Evolutionary conservation across 2,329 filamentous ascomycete species (phyloP).

Genomic region (Didymella sp.): DNA sequence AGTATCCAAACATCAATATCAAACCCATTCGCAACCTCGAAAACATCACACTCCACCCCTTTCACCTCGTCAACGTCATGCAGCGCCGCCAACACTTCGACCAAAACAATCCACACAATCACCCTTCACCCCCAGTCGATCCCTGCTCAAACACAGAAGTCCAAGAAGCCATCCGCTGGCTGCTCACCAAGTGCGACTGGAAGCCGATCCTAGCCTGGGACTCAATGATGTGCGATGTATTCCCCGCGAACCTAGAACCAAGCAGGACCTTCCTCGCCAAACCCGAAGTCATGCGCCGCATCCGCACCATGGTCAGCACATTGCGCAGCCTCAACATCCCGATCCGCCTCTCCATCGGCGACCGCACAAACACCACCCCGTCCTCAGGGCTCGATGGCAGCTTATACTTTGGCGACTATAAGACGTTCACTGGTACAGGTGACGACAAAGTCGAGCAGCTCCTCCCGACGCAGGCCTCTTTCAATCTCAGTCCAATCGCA

Average conservation of each 20-base stretch:
- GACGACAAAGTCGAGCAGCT: constrained; percentile 36
- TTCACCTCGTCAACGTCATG: constrained; percentile 46
- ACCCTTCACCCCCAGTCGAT: constrained; percentile 28
- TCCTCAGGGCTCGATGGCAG: constrained; percentile 42
- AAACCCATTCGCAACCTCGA: constrained; percentile 36
- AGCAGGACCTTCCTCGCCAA: constrained; percentile 41
- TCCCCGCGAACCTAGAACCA: constrained; percentile 45
- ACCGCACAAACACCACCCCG: constrained; percentile 34
- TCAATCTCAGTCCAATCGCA: constrained; percentile 43
- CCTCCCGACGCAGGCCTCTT: constrained; percentile 42
- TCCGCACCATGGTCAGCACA: constrained; percentile 40
- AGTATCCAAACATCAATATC: constrained; percentile 45
- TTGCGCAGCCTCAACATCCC: constrained; percentile 42
- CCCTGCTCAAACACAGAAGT: constrained; percentile 40
- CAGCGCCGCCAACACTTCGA: constrained; percentile 39
- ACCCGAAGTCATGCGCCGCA: constrained; percentile 39
- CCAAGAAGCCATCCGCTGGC: constrained; percentile 44
- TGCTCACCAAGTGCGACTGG: constrained; percentile 43
- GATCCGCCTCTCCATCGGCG: constrained; percentile 45
- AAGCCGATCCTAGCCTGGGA: constrained; percentile 46
- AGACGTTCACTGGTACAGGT: constrained; percentile 38
- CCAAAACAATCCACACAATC: constrained; percentile 22
- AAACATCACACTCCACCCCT: constrained; percentile 44
- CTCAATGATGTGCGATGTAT: constrained; percentile 48
- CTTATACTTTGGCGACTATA: constrained; percentile 48